Evolutionary conservation across 768 basidiomycete genomes (phyloP), one percentile per base, ranked within the genome.

Genomic region (Pleurotus pulmonarius): DNA sequence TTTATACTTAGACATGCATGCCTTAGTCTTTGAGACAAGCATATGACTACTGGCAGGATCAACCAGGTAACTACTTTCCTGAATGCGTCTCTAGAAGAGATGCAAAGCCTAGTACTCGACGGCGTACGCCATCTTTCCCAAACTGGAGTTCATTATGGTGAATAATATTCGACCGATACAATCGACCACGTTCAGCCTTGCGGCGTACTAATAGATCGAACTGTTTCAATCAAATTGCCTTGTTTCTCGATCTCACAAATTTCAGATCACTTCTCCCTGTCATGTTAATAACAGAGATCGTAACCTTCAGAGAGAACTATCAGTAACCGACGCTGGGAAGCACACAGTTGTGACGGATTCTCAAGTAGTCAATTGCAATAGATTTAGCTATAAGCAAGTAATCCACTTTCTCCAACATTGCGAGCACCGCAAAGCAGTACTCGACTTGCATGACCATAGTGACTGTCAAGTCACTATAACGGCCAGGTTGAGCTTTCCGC

Each of bases 11-110:
- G 83, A 84, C 83, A 85, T 86, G 84, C 84, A 85, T 86, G 85
- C 82, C 83, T 86, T 85, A 85, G 83, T 85, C 83, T 84, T 85
- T 84, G 83, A 84, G 83, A 85, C 84, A 86, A 85, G 84, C 84
- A 86, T 86, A 85, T 84, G 81, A 85, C 83, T 85, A 86, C 83
- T 86, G 83, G 85, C 83, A 86, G 83, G 82, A 86, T 86, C 84
- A 86, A 86, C 84, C 85, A 85, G 85, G 83, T 86, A 85, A 84
- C 83, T 83, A 83, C 76, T 78, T 71, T 74, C 70, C 70, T 51
- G 25, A 56, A 60, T 59, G 46, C 57, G 43, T 43, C 41, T 52
- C 15, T n/a, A 12, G 11, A 24, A n/a, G 15, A 22, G 46, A 24
- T 24, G 22, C 46, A 24, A 48, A 48, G 15, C n/a, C 20, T n/a